A percentile compares a stretch with the other conserved stretches of the same genome.
Conservation (phyloP, 2,329 filamentous ascomycete genomes). For the Coniochaeta hoffmannii region DNA sequence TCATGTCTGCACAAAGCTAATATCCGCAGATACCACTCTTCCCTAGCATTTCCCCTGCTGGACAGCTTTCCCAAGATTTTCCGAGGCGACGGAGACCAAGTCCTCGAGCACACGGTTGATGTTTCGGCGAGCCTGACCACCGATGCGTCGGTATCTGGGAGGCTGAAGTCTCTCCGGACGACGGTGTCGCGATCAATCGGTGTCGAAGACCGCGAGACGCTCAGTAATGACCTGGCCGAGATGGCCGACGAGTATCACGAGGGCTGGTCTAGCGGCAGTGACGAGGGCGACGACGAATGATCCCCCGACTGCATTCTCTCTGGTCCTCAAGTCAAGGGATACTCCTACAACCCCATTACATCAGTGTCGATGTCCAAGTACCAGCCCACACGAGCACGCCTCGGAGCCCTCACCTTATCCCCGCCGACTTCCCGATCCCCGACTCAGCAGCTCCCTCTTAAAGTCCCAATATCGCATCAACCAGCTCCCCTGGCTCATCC, state of each 20-base stretch:
- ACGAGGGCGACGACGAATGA: slow-evolving; percentile 57
- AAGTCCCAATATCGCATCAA: slow-evolving; percentile 28
- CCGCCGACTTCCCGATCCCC: neutral
- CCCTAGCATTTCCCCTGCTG: slow-evolving; percentile 65
- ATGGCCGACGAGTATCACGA: slow-evolving; percentile 85
- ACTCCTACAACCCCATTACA: no score
- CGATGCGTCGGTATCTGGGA: slow-evolving; percentile 63
- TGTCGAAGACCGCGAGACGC: slow-evolving; percentile 72
- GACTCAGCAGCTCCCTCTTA: neutral
- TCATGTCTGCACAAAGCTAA: slow-evolving; percentile 1
- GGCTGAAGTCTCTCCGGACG: slow-evolving; percentile 58
- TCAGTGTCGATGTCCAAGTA: no score
- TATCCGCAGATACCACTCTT: slow-evolving; percentile 36
- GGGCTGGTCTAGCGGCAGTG: slow-evolving; percentile 74
- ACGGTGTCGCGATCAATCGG: slow-evolving; percentile 56
- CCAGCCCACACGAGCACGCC: neutral
- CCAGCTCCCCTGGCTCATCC: slow-evolving; percentile 31
- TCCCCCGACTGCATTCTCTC: neutral
- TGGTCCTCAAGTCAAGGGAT: neutral
- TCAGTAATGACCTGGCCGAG: slow-evolving; percentile 74
- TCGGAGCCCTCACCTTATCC: neutral
- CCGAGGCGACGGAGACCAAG: slow-evolving; percentile 28
- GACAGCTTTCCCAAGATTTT: slow-evolving; percentile 82
- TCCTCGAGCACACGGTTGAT: slow-evolving; percentile 33
- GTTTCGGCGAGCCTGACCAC: slow-evolving; percentile 60